Conservation (phyloP, 2,329 filamentous ascomycete species). For the Zasmidium cellare region DNA sequence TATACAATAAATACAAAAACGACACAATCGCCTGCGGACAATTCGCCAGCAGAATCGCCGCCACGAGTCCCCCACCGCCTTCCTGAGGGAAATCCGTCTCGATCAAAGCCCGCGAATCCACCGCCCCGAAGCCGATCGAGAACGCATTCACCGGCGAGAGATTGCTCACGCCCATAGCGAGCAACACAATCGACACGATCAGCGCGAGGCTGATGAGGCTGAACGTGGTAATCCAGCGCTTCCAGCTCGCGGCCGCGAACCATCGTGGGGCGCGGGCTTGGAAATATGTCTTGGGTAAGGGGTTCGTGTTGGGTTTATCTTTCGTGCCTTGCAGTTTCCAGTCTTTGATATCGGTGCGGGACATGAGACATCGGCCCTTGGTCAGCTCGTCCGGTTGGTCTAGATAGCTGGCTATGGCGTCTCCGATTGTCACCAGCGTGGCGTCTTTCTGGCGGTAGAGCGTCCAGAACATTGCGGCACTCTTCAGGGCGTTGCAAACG, state of each 20-base stretch:
- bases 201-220: constrained; percentile 7
- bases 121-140: constrained; percentile 8
- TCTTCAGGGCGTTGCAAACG: constrained; percentile 14
- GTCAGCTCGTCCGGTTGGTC: constrained; percentile 17
- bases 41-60: constrained; percentile 8
- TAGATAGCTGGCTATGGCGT: constrained; percentile 23
- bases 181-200: neutral
- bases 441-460: constrained; percentile 11
- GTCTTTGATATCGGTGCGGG: constrained; percentile 11
- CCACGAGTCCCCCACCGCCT: neutral
- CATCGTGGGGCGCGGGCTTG: neutral
- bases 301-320: constrained; percentile 7
- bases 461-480: constrained; percentile 14
- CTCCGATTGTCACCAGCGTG: constrained; percentile 22
- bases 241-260: constrained; percentile 9
- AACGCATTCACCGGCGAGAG: constrained; percentile 1
- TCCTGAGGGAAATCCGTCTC: neutral
- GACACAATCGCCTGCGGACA: constrained; percentile 15
- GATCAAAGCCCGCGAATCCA: constrained; percentile 12
- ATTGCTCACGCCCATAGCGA: neutral
- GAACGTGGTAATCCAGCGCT: constrained; percentile 10
- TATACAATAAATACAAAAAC: constrained; percentile 17
- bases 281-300: constrained; percentile 6
- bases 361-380: constrained; percentile 19
- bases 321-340: constrained; percentile 6